These are phyloP conservation scores for Cryptococcus sp. DNA, from an alignment of 1,284 basidiomycete genomes.

Conservation along the genomic window DNA sequence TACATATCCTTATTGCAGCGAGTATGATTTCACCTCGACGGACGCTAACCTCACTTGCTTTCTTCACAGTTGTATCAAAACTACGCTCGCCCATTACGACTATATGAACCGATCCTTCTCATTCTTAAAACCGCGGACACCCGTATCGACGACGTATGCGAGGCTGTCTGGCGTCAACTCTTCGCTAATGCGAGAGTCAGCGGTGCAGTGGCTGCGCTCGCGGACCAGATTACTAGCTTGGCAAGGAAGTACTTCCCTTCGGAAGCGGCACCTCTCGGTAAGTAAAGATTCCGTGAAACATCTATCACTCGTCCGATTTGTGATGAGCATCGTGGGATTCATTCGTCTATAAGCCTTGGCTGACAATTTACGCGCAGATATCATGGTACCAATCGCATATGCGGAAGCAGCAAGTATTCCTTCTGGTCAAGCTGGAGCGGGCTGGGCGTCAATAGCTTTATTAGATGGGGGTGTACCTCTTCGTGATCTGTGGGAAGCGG, in stretches of 20 bases:
- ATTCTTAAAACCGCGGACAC: conserved; percentile 94
- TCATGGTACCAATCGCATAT: conserved; percentile 44
- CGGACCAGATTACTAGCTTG: conserved; percentile 59
- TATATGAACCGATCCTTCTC: conserved; percentile 81
- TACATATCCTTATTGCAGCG: no score
- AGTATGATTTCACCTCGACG: no score
- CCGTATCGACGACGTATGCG: conserved; percentile 75
- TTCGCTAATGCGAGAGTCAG: conserved; percentile 64
- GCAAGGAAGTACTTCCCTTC: conserved; percentile 86
- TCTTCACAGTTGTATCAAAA: conserved; percentile 73
- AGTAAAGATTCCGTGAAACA: conserved; percentile 56
- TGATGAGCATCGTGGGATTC: no score
- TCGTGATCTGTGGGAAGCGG: conserved; percentile 42
- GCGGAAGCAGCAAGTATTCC: conserved; percentile 18
- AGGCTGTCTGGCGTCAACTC: conserved; percentile 85
- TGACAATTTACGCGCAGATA: conserved; percentile 23
- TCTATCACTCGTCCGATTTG: no score
- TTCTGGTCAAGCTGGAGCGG: conserved; percentile 11
- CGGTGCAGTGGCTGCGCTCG: conserved; percentile 49
- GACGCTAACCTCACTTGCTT: no score
- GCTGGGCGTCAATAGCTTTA: conserved; percentile 41
- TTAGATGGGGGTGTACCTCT: conserved; percentile 41
- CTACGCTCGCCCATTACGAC: conserved; percentile 83
- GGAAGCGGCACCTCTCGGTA: conserved; percentile 82
- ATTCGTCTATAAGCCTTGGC: no score